Evolutionary conservation across 352 stramenopile species (phyloP), one percentile per base, ranked within the genome.

Genomic region (Phytophthora chlamydospora): DNA sequence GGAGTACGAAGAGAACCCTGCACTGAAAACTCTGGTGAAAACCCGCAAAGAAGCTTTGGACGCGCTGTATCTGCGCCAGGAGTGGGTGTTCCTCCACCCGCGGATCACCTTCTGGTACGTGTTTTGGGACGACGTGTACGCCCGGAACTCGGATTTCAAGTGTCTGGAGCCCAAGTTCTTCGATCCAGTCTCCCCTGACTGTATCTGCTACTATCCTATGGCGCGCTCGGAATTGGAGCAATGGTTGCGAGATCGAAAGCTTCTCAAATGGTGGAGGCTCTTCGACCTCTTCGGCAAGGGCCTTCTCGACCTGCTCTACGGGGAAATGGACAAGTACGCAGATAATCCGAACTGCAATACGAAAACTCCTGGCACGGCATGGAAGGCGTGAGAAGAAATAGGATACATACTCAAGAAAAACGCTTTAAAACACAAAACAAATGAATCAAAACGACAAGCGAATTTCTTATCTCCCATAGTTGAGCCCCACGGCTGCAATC

Each of bases 81-180:
- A 51, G 10, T 72, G 64, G 16, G 66, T 77, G 14, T 52, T 62
- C 21, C 55, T 45, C 12, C 63, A 77, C 32, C 32, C 50, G 0
- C 47, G 42, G 5, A 58, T 56, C 21, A 65, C 40, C 47, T 57
- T 75, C 21, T 80, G 72, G 68, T 80, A 70, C 48, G 58, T 80
- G 11, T 80, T 80, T 53, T 80, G 59, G 59, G 67, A 77, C 40
- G 67, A 76, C 35, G 49, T 80, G 1, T 73, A 61, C 24, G 65
- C 40, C 3, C 54, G 65, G 32, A 80, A 77, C 34, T 41, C 61
- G 21, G 50, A 50, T 6, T 70, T 77, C 60, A 44, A 40, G 13
- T 19, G 43, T 9, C 29, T 80, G 0, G 36, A 52, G 32, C 21
- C 32, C 2, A 2, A 34, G 5, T 45, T 71, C 11, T 61, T 73